phyloP scores from a whole-genome alignment of 805 yeast genomes.

The Teunomyces panamensis region DNA sequence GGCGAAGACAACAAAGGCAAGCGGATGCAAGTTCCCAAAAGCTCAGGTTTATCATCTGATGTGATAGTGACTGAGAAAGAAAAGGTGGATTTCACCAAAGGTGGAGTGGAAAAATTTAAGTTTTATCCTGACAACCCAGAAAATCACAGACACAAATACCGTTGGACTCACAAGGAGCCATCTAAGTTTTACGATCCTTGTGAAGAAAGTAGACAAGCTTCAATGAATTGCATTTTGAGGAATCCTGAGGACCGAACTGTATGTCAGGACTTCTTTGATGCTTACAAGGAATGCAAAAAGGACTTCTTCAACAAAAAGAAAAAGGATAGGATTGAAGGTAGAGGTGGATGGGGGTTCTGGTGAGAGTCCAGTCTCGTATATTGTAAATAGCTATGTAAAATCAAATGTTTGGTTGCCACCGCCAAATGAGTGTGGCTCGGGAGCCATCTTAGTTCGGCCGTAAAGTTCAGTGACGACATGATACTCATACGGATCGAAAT shows the following conservation, averaged over 20 bases:
- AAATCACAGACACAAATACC: slow-evolving; percentile 60
- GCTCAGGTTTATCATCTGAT: slow-evolving; percentile 16
- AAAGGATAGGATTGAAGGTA: slow-evolving; percentile 35
- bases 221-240: slow-evolving; percentile 76
- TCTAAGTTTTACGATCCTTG: slow-evolving; percentile 92
- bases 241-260: slow-evolving; percentile 65
- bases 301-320: slow-evolving; percentile 37
- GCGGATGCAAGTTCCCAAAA: background rate
- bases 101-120: slow-evolving; percentile 50
- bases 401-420: slow-evolving; percentile 4
- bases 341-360: slow-evolving; percentile 45
- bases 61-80: slow-evolving; percentile 31
- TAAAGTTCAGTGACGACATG: background rate
- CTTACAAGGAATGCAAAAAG: slow-evolving; percentile 88
- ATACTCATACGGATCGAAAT: slow-evolving; percentile 1
- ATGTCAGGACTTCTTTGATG: slow-evolving; percentile 80
- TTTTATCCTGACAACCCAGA: slow-evolving; percentile 90
- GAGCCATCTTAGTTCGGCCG: background rate
- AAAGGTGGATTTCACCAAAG: slow-evolving; percentile 56
- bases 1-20: background rate
- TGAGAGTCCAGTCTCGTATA: slow-evolving; percentile 6
- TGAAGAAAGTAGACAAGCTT: slow-evolving; percentile 83
- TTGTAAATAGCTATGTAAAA: slow-evolving; percentile 3
- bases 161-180: slow-evolving; percentile 73
- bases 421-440: background rate